Conservation (phyloP, 805 yeast genomes). For the Wickerhamomyces queroliae region DNA sequence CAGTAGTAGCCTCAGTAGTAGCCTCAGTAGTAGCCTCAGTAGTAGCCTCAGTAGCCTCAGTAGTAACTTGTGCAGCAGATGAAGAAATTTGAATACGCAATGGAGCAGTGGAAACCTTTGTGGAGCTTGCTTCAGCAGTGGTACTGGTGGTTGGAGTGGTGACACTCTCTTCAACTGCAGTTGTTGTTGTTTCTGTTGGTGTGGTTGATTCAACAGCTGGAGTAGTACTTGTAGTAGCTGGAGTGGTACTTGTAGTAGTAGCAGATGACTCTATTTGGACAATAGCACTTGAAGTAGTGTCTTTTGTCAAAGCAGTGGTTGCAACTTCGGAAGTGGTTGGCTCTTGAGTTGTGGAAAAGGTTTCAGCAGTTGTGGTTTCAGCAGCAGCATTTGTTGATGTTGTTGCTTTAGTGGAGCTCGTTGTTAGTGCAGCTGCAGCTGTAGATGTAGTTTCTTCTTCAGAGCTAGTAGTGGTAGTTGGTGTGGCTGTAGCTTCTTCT, state of each 20-base stretch:
- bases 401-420: background rate
- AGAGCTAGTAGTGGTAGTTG: background rate
- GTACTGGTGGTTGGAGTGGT: background rate
- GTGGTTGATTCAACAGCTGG: background rate
- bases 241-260: too few species aligned
- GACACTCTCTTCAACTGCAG: background rate
- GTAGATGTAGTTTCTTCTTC: background rate
- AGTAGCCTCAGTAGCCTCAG: background rate
- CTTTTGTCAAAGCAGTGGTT: too few species aligned
- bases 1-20: background rate
- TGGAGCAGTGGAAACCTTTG: background rate
- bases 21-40: constrained; percentile 2
- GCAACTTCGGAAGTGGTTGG: constrained; percentile 1
- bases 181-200: background rate
- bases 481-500: too few species aligned
- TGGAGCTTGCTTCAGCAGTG: background rate
- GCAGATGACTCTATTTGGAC: too few species aligned
- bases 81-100: too few species aligned
- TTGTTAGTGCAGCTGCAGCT: background rate
- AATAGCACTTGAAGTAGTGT: too few species aligned
- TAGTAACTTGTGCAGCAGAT: background rate
- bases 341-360: constrained; percentile 1
- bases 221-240: background rate
- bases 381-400: background rate
- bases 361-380: constrained; percentile 1